These are phyloP conservation scores for Colletotrichum sp. DNA, from an alignment of 2,329 filamentous ascomycete genomes.

Conservation along the genomic window DNA sequence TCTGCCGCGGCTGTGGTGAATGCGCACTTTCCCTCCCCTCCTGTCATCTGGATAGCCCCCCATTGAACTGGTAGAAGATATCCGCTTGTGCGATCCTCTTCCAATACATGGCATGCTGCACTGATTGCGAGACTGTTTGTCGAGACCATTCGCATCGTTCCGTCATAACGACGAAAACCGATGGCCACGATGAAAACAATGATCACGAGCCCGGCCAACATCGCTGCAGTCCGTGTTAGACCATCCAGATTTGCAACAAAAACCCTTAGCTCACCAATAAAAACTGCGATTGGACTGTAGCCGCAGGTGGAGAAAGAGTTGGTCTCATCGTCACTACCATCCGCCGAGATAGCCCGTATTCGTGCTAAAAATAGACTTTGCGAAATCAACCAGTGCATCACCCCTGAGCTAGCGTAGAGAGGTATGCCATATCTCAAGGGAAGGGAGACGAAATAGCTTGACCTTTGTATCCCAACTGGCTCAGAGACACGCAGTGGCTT, in stretches of 20 bases:
- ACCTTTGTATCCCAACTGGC: slow-evolving; percentile 43
- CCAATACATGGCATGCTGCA: not conserved
- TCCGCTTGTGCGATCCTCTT: not conserved
- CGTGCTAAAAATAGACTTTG: slow-evolving; percentile 49
- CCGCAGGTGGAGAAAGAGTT: slow-evolving; percentile 35
- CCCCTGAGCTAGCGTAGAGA: slow-evolving; percentile 33
- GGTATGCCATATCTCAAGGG: slow-evolving; percentile 49
- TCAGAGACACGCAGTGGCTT: slow-evolving; percentile 47
- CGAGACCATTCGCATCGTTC: slow-evolving; percentile 30
- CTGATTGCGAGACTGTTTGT: not conserved
- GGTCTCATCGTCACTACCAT: slow-evolving; percentile 23
- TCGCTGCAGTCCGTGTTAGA: slow-evolving; percentile 8
- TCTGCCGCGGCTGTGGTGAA: not conserved
- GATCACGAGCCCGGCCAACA: slow-evolving; percentile 15
- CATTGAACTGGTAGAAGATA: not conserved
- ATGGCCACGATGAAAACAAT: slow-evolving; percentile 22
- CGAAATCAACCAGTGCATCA: slow-evolving; percentile 55
- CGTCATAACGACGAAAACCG: slow-evolving; percentile 31
- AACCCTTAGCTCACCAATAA: not conserved
- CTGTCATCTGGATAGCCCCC: not conserved
- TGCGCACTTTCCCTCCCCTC: not conserved
- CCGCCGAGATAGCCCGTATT: slow-evolving; percentile 31
- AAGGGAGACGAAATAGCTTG: slow-evolving; percentile 48
- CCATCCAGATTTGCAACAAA: not conserved
- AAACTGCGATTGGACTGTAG: slow-evolving; percentile 26